These are phyloP conservation scores for Solanum lignicaule DNA, from an alignment of 257 asterid genomes.

Conservation along the genomic window DNA sequence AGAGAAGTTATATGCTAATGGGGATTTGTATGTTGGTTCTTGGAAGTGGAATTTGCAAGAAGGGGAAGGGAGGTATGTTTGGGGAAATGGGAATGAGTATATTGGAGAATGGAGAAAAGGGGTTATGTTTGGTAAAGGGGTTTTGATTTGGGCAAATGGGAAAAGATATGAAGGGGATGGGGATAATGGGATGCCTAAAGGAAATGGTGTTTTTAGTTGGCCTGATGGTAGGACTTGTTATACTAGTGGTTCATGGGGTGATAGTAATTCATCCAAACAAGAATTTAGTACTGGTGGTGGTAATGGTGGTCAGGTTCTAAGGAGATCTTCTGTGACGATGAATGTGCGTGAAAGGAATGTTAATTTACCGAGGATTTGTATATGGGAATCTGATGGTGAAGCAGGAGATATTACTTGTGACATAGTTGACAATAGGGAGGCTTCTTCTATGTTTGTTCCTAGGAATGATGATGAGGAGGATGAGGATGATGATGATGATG, in stretches of 20 bases:
- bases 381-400: conserved; percentile 21
- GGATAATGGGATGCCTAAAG: conserved; percentile 12
- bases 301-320: background rate
- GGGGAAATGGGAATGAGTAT: conserved; percentile 14
- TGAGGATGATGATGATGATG: background rate
- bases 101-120: conserved; percentile 17
- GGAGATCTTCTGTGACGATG: conserved; percentile 6
- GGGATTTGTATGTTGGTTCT: conserved; percentile 8
- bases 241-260: conserved; percentile 1
- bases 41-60: conserved; percentile 16
- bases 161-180: conserved; percentile 19
- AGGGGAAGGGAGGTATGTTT: conserved; percentile 11
- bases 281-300: background rate
- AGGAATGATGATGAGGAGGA: background rate
- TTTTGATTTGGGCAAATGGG: conserved; percentile 16
- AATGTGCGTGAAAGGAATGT: conserved; percentile 2
- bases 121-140: conserved; percentile 17
- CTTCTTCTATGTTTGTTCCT: conserved; percentile 4
- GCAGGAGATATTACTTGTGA: conserved; percentile 20
- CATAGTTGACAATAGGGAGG: conserved; percentile 13
- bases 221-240: conserved; percentile 12
- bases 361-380: conserved; percentile 12
- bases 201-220: conserved; percentile 17
- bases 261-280: background rate
- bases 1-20: conserved; percentile 9